Base-by-base conservation (phyloP, 192 early-diverging fungal species). In the Mortierella claussenii region DNA sequence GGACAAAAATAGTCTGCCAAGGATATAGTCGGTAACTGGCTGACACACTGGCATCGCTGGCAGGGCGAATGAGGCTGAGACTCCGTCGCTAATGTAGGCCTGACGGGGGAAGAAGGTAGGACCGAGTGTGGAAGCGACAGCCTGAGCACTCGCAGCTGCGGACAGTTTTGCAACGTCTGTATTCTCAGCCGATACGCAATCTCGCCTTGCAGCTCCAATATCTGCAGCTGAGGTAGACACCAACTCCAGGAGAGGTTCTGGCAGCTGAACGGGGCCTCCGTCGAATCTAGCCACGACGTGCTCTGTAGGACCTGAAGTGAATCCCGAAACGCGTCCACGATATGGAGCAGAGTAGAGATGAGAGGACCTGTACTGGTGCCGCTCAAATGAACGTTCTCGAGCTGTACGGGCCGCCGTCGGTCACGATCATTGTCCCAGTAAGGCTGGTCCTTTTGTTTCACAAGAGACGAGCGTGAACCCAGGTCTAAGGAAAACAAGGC, bases 131-230 rank as follows among this genome's bases (percentile, higher is more conserved):
- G 61, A 1, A 73, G 21, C 30, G 60, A 56, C 28, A 73, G 36
- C 15, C 69, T 55, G 21, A 73, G n/a, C 2, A 65, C 45, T 15
- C 61, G 34, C 8, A 73, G 55, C 43, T 56, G 18, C 23, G 69
- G 61, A 45, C 69, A 73, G 31, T 58, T 33, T 21, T 64, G 54
- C 27, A 73, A 45, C 6, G 69, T 36, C 46, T 63, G 55, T 4
- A 64, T 28, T 30, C n/a, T 34, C n/a, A 73, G 59, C 48, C 61
- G 69, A 36, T 45, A 50, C 2, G 69, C 60, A 65, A 73, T 42
- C 52, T 73, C 69, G 18, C 69, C 69, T 15, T 73, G 69, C 0
- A 73, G 58, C 50, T 73, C 69, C 17, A 73, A 26, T 3, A 65
- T 47, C 42, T 73, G 53, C 31, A 73, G 48, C 15, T 44, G 46